Conservation (phyloP, 192 early-diverging fungal genomes). For the Backusella morwellensis region DNA sequence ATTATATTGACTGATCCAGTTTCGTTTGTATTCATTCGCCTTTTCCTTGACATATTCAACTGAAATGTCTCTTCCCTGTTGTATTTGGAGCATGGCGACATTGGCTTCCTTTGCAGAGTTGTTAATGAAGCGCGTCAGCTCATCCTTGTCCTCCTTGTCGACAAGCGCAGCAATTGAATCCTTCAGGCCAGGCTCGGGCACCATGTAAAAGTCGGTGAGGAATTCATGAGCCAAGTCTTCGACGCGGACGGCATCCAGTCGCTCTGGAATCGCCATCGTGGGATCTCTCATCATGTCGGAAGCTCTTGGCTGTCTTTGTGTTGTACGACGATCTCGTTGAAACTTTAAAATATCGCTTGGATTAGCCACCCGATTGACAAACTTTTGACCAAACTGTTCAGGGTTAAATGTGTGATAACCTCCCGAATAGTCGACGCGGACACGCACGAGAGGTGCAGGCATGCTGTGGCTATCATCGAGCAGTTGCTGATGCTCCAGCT, state of each 20-base stretch:
- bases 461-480: slow-evolving; percentile 30
- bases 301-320: not conserved
- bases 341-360: slow-evolving; percentile 85
- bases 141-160: not conserved
- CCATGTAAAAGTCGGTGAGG: not conserved
- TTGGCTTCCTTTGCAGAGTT: not conserved
- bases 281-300: slow-evolving; percentile 33
- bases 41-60: not conserved
- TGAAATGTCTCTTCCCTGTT: not conserved
- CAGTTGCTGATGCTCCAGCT: not conserved
- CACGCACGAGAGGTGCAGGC: slow-evolving; percentile 74
- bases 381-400: slow-evolving; percentile 78
- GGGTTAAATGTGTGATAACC: slow-evolving; percentile 85
- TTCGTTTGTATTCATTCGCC: not conserved
- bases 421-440: slow-evolving; percentile 88
- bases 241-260: not conserved
- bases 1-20: not conserved
- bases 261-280: not conserved
- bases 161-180: not conserved
- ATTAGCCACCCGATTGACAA: slow-evolving; percentile 83
- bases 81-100: not conserved
- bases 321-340: slow-evolving; percentile 52
- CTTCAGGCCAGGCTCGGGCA: not conserved
- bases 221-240: slow-evolving; percentile 5
- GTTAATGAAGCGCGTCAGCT: not conserved